Percentiles rank a stretch among this genome's conserved stretches.
These are phyloP conservation scores for Scleroderma bovista DNA, from an alignment of 768 basidiomycete species.

Conservation along the genomic window DNA sequence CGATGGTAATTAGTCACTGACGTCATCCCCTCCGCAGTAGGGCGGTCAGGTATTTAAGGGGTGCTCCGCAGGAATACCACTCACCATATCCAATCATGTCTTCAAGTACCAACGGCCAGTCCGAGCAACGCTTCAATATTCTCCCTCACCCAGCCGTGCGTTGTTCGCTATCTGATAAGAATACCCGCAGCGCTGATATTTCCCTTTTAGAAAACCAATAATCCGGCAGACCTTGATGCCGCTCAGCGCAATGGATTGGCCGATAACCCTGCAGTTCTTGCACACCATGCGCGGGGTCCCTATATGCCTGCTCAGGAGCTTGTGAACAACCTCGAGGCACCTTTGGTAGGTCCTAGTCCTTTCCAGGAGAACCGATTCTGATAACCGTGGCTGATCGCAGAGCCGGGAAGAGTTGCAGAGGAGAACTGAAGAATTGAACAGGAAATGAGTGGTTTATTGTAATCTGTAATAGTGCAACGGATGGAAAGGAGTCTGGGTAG, in stretches of 20 bases:
- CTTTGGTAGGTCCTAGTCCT: slow-evolving; percentile 32
- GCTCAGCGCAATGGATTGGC: slow-evolving; percentile 31
- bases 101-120: background rate
- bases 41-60: background rate
- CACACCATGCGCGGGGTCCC: slow-evolving; percentile 49
- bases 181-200: background rate
- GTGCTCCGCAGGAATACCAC: background rate
- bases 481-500: no score
- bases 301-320: slow-evolving; percentile 42
- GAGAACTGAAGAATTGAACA: slow-evolving; percentile 44
- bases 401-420: slow-evolving; percentile 47
- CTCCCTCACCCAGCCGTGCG: slow-evolving; percentile 60
- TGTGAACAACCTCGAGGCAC: slow-evolving; percentile 40
- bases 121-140: slow-evolving; percentile 44
- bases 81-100: background rate
- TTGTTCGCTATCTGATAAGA: background rate
- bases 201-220: slow-evolving; percentile 46
- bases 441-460: slow-evolving; percentile 4
- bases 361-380: background rate
- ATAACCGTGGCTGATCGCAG: slow-evolving; percentile 20
- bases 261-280: slow-evolving; percentile 34
- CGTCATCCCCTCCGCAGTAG: background rate
- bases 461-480: no score
- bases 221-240: slow-evolving; percentile 48
- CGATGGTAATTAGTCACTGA: background rate